Conservation (phyloP, 108 stramenopile genomes). For the Pseudonitzschia multistriata region DNA sequence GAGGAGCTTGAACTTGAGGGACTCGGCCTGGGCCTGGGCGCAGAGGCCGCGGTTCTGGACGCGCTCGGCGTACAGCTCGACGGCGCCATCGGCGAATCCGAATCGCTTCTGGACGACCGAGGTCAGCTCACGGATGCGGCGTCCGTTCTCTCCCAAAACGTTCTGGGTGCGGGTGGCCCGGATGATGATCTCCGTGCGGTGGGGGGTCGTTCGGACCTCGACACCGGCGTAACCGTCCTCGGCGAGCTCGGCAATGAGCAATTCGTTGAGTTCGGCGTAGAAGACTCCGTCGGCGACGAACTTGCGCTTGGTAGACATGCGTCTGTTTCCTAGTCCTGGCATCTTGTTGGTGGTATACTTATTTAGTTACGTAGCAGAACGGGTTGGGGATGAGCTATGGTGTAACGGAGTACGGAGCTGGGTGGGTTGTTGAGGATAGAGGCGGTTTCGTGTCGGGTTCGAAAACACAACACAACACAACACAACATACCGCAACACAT, state of each 20-base stretch:
- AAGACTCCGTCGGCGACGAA: constrained; percentile 99
- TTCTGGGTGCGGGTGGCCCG: constrained; percentile 99
- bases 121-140: constrained; percentile 98
- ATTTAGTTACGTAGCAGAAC: background rate
- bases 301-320: constrained; percentile 98
- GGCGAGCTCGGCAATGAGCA: constrained; percentile 94
- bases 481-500: too few relatives aligned
- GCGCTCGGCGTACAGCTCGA: constrained; percentile 98
- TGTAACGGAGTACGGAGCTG: too few relatives aligned
- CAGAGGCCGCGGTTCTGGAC: constrained; percentile 98
- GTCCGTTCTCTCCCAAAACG: constrained; percentile 99
- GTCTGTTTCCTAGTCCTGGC: constrained; percentile 44
- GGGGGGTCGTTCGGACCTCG: constrained; percentile 97
- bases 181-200: constrained; percentile 99
- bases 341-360: constrained; percentile 11
- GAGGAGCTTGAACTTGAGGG: constrained; percentile 98
- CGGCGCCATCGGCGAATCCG: constrained; percentile 96
- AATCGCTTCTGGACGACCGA: constrained; percentile 99
- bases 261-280: constrained; percentile 99
- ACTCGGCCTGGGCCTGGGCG: constrained; percentile 99
- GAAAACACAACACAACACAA: too few relatives aligned
- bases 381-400: too few relatives aligned
- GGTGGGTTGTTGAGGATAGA: background rate
- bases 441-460: too few relatives aligned
- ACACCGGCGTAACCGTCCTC: constrained; percentile 99